Conservation (phyloP, 2,329 filamentous ascomycete species). For the Phialophora tarda region DNA sequence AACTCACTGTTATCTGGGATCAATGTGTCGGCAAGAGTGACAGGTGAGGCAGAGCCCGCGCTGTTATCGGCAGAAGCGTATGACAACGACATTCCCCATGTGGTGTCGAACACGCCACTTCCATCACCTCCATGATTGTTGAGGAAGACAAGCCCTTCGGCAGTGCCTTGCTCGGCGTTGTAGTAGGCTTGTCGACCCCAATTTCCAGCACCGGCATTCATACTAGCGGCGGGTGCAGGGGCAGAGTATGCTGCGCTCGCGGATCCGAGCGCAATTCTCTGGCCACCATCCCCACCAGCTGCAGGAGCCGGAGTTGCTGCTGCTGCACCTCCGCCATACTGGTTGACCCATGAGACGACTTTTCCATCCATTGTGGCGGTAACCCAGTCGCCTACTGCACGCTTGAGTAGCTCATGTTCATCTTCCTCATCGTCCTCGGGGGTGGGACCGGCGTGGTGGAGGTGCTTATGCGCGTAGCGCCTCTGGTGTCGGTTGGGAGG, state of each 20-base stretch:
- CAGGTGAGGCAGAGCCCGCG: constrained; percentile 53
- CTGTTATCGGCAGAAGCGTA: constrained; percentile 58
- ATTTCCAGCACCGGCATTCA: constrained; percentile 35
- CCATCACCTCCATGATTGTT: constrained; percentile 63
- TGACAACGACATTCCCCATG: constrained; percentile 64
- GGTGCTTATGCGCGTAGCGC: constrained; percentile 57
- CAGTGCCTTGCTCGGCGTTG: constrained; percentile 49
- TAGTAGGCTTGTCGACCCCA: constrained; percentile 59
- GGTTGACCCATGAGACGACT: constrained; percentile 64
- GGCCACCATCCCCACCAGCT: constrained; percentile 7
- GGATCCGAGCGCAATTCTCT: constrained; percentile 6
- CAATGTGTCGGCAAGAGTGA: constrained; percentile 57
- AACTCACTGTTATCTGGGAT: constrained; percentile 59
- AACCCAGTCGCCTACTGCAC: constrained; percentile 57
- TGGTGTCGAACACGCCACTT: constrained; percentile 61
- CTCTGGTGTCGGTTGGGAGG: constrained; percentile 43
- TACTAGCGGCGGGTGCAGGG: constrained; percentile 18
- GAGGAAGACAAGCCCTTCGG: constrained; percentile 63
- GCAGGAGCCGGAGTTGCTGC: constrained; percentile 12
- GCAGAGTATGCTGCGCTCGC: constrained; percentile 48
- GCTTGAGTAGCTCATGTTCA: constrained; percentile 46
- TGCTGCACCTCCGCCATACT: constrained; percentile 47
- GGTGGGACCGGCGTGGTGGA: constrained; percentile 55
- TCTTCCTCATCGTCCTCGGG: constrained; percentile 43
- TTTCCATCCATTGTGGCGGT: constrained; percentile 65